Conservation (phyloP, 352 stramenopile genomes). For the Phytophthora aleatoria region DNA sequence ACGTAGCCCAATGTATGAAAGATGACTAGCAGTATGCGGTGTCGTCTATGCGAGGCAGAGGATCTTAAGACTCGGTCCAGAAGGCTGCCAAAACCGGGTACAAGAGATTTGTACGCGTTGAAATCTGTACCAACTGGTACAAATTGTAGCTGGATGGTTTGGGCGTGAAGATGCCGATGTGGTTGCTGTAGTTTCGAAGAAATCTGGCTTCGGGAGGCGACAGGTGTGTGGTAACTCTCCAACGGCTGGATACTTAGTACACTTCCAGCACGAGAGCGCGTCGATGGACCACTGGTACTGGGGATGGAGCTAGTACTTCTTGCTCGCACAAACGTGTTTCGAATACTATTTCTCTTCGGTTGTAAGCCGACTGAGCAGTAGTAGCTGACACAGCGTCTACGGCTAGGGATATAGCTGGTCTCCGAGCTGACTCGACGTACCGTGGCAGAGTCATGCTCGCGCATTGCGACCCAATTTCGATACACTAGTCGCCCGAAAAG, state of each 20-base stretch:
- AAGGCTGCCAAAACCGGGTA: not conserved
- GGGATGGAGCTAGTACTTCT: slow-evolving; percentile 11
- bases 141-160: not conserved
- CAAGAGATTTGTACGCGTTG: not conserved
- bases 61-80: not conserved
- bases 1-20: not conserved
- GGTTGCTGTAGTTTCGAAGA: not conserved
- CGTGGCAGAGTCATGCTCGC: not conserved
- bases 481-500: not conserved
- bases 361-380: not conserved
- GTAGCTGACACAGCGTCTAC: not conserved
- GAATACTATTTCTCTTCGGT: not conserved
- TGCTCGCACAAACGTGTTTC: not conserved
- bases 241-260: slow-evolving; percentile 28
- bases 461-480: not conserved
- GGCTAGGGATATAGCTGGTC: not conserved
- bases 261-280: slow-evolving; percentile 14
- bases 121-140: not conserved
- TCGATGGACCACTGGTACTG: slow-evolving; percentile 6
- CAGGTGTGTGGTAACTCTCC: slow-evolving; percentile 9
- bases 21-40: not conserved
- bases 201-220: not conserved
- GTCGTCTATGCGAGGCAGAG: not conserved
- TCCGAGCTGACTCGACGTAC: not conserved
- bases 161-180: not conserved